These are phyloP conservation scores for Lagenaria siceraria DNA, from an alignment of 306 rosid species.

Conservation along the genomic window DNA sequence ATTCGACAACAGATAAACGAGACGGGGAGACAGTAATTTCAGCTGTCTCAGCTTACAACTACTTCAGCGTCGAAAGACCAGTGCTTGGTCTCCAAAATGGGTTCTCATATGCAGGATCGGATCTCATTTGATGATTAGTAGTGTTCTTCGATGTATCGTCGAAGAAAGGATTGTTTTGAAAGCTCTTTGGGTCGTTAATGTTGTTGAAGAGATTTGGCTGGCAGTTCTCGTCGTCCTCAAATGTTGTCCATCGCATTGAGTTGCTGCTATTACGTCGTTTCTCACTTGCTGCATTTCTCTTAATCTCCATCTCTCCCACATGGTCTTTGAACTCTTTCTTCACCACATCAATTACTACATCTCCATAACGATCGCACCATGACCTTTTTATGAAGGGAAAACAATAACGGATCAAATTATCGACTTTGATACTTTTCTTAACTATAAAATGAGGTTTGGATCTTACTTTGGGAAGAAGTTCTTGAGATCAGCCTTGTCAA, in stretches of 20 bases:
- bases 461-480: slow-evolving; percentile 43
- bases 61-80: slow-evolving; percentile 10
- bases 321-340: slow-evolving; percentile 74
- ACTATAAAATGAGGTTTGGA: background rate
- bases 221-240: slow-evolving; percentile 58
- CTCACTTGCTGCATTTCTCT: slow-evolving; percentile 40
- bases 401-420: background rate
- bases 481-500: slow-evolving; percentile 42
- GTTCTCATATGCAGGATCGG: slow-evolving; percentile 38
- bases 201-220: slow-evolving; percentile 63
- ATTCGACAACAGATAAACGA: background rate
- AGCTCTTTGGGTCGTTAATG: slow-evolving; percentile 2
- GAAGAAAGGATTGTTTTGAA: slow-evolving; percentile 34
- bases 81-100: slow-evolving; percentile 34
- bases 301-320: slow-evolving; percentile 64
- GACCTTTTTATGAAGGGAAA: slow-evolving; percentile 26
- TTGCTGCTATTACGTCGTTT: slow-evolving; percentile 24
- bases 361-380: slow-evolving; percentile 67
- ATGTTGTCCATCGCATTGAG: slow-evolving; percentile 63
- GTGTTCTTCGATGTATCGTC: background rate
- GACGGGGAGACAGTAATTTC: background rate
- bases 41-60: background rate
- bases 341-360: slow-evolving; percentile 64
- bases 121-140: background rate
- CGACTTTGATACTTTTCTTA: background rate